Percentiles rank a stretch among this genome's conserved stretches.
phyloP scores from a whole-genome alignment of 2,329 filamentous ascomycete genomes.

The Magnaporthiopsis poae region DNA sequence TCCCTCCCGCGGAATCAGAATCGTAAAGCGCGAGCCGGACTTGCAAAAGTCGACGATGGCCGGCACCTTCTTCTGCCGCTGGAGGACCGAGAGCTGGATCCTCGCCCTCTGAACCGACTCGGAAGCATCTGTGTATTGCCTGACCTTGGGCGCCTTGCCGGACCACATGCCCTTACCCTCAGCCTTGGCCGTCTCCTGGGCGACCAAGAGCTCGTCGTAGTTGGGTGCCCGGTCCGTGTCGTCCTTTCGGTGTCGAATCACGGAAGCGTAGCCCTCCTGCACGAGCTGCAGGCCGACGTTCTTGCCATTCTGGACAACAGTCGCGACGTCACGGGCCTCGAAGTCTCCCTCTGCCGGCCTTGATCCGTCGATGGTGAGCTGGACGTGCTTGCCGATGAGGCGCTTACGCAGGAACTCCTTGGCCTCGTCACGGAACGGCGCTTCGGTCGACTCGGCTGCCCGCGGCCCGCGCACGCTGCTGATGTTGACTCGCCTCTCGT shows the following conservation, averaged over 20 bases:
- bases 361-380: slow-evolving; percentile 78
- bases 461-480: slow-evolving; percentile 92
- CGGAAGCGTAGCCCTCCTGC: slow-evolving; percentile 86
- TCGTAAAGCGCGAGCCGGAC: slow-evolving; percentile 85
- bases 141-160: slow-evolving; percentile 72
- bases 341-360: slow-evolving; percentile 83
- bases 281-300: slow-evolving; percentile 78
- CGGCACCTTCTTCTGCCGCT: slow-evolving; percentile 84
- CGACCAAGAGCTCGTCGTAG: slow-evolving; percentile 78
- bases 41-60: slow-evolving; percentile 96
- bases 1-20: slow-evolving; percentile 83
- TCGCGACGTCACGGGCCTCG: slow-evolving; percentile 89
- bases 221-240: slow-evolving; percentile 88
- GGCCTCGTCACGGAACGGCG: slow-evolving; percentile 81
- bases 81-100: slow-evolving; percentile 77
- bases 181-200: slow-evolving; percentile 73
- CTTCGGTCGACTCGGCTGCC: slow-evolving; percentile 72
- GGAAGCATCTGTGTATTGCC: slow-evolving; percentile 79
- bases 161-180: slow-evolving; percentile 94
- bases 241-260: slow-evolving; percentile 89
- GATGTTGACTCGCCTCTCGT: slow-evolving; percentile 65
- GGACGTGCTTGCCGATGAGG: slow-evolving; percentile 90
- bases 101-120: slow-evolving; percentile 92
- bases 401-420: slow-evolving; percentile 94
- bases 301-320: slow-evolving; percentile 71